Evolutionary conservation across 1,284 basidiomycete genomes (phyloP).

Genomic region (Trametes pubescens): DNA sequence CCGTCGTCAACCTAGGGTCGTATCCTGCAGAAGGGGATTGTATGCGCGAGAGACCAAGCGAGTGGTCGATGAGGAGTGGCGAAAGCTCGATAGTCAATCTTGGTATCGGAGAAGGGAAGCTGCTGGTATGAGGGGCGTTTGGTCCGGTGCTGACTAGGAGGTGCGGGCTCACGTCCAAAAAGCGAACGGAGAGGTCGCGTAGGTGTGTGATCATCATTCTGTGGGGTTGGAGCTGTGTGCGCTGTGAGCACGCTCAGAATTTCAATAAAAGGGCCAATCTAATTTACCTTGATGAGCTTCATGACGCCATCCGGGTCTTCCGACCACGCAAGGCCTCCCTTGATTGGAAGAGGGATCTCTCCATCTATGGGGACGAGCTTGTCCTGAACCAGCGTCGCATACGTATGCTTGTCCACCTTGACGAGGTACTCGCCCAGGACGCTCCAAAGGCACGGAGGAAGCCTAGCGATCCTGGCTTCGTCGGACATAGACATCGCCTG

Average conservation of each 20-base stretch:
- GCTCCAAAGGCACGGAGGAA: conserved; percentile 53
- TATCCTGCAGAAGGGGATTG: conserved; percentile 37
- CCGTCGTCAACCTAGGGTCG: conserved; percentile 28
- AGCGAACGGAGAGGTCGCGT: conserved; percentile 69
- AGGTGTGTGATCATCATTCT: conserved; percentile 76
- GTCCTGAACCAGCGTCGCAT: conserved; percentile 45
- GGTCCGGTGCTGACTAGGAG: conserved; percentile 59
- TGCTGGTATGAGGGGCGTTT: conserved; percentile 53
- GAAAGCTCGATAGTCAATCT: conserved; percentile 70
- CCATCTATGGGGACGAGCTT: conserved; percentile 22
- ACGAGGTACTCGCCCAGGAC: conserved; percentile 52
- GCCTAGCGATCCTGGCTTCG: conserved; percentile 48
- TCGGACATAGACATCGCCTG: conserved; percentile 50
- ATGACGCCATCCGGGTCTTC: conserved; percentile 54
- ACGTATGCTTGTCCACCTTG: conserved; percentile 53
- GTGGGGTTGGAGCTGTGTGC: conserved; percentile 64
- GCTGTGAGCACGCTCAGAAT: neutral
- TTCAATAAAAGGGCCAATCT: neutral
- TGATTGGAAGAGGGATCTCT: conserved; percentile 46
- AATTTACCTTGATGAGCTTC: conserved; percentile 58
- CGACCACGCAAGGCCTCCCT: conserved; percentile 61
- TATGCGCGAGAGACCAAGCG: conserved; percentile 46
- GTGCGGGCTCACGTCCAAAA: conserved; percentile 76
- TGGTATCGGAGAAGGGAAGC: conserved; percentile 68
- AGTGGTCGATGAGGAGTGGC: conserved; percentile 55